These are phyloP conservation scores for Phytopythium litorale DNA, from an alignment of 352 stramenopile genomes.

Conservation along the genomic window DNA sequence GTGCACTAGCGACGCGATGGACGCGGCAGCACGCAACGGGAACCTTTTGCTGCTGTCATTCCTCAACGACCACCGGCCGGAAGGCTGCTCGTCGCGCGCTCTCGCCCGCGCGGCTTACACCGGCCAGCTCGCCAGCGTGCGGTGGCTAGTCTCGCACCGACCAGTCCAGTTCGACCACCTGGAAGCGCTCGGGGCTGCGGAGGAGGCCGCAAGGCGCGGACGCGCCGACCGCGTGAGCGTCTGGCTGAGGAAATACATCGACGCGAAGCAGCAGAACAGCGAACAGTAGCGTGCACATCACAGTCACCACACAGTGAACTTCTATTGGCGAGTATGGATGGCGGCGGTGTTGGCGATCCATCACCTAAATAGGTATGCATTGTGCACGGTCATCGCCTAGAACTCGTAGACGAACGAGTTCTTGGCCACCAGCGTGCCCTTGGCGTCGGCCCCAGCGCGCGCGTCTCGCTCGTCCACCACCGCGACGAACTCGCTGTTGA, in stretches of 20 bases:
- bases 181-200: conserved; percentile 13
- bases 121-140: conserved; percentile 28
- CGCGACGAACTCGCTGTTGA: conserved; percentile 34
- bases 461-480: conserved; percentile 17
- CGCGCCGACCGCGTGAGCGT: conserved; percentile 26
- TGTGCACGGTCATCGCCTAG: conserved; percentile 5
- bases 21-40: conserved; percentile 33
- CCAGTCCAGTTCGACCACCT: conserved; percentile 18
- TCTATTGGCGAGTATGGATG: not conserved
- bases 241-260: conserved; percentile 16
- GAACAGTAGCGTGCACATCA: not conserved
- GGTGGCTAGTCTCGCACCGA: conserved; percentile 23
- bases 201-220: conserved; percentile 19
- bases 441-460: conserved; percentile 14
- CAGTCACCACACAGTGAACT: not conserved
- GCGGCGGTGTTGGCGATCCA: not conserved
- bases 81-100: conserved; percentile 22
- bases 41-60: conserved; percentile 32
- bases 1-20: conserved; percentile 43
- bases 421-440: conserved; percentile 13
- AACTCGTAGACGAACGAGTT: conserved; percentile 50
- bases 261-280: conserved; percentile 4
- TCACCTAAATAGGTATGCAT: conserved; percentile 1
- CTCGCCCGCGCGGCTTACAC: conserved; percentile 25
- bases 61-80: conserved; percentile 17